Evolutionary conservation across 73 alveolate species (phyloP).

Genomic region (Stentor roeselii): DNA sequence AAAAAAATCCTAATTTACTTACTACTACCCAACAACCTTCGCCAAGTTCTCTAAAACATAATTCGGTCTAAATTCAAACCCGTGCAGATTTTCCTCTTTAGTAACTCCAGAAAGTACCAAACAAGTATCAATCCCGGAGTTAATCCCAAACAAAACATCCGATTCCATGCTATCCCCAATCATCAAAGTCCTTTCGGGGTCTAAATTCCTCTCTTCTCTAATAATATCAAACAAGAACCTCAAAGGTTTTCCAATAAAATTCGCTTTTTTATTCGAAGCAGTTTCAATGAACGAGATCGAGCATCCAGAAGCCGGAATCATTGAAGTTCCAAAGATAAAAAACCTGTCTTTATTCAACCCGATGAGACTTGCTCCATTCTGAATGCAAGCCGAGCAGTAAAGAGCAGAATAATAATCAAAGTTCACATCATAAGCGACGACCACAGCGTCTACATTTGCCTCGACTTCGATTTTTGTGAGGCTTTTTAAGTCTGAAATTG

Average conservation of each 20-base stretch:
- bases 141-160: constrained; percentile 66
- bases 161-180: constrained; percentile 76
- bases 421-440: constrained; percentile 54
- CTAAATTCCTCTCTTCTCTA: constrained; percentile 27
- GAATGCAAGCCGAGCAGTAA: constrained; percentile 53
- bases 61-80: neutral
- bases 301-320: constrained; percentile 77
- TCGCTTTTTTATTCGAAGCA: constrained; percentile 38
- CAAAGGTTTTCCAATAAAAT: constrained; percentile 51
- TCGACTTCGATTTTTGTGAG: constrained; percentile 42
- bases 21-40: neutral
- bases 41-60: neutral
- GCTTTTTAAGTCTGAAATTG: constrained; percentile 39
- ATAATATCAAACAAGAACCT: constrained; percentile 37
- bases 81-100: constrained; percentile 27
- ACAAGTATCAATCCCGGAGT: constrained; percentile 66
- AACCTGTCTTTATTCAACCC: constrained; percentile 56
- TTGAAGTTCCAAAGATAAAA: constrained; percentile 34
- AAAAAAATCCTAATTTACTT: no score
- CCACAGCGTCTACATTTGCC: constrained; percentile 59
- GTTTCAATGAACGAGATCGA: constrained; percentile 39
- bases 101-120: constrained; percentile 77
- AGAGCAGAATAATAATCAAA: constrained; percentile 49
- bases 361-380: constrained; percentile 57
- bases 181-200: constrained; percentile 54